A percentile compares a stretch with the other conserved stretches of the same genome.
Conservation (phyloP, 163 green algal species). For the Scenedesmus sp. region DNA sequence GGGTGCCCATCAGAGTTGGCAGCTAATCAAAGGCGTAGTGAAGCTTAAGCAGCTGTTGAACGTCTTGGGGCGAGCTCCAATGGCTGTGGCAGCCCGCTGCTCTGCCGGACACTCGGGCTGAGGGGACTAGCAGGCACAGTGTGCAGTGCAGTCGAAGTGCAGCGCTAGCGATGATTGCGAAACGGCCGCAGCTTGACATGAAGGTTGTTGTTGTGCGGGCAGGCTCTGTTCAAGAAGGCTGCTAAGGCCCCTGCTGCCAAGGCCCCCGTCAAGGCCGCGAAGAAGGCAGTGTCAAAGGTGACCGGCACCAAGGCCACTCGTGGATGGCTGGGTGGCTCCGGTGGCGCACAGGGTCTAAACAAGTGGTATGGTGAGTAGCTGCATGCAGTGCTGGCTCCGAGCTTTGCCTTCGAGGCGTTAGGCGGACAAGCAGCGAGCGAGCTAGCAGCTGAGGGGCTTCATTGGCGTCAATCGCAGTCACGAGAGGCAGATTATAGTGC, state of each 20-base stretch:
- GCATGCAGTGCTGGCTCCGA: neutral
- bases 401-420: neutral
- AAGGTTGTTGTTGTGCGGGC: neutral
- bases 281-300: constrained; percentile 39
- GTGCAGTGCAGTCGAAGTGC: neutral
- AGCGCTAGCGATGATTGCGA: neutral
- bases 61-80: neutral
- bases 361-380: constrained; percentile 91
- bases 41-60: neutral
- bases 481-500: neutral
- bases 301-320: constrained; percentile 55
- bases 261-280: neutral
- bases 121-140: neutral
- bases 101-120: neutral
- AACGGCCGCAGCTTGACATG: neutral
- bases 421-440: neutral
- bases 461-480: neutral
- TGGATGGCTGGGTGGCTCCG: constrained; percentile 84
- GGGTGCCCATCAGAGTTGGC: neutral
- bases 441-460: neutral
- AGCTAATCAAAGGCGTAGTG: neutral
- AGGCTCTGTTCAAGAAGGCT: constrained; percentile 68
- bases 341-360: constrained; percentile 72
- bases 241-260: neutral
- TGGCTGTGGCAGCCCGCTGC: neutral